These are phyloP conservation scores for Pseudoscleropodium purum DNA, from an alignment of 225 moss, liverwort and hornwort genomes.

Conservation along the genomic window DNA sequence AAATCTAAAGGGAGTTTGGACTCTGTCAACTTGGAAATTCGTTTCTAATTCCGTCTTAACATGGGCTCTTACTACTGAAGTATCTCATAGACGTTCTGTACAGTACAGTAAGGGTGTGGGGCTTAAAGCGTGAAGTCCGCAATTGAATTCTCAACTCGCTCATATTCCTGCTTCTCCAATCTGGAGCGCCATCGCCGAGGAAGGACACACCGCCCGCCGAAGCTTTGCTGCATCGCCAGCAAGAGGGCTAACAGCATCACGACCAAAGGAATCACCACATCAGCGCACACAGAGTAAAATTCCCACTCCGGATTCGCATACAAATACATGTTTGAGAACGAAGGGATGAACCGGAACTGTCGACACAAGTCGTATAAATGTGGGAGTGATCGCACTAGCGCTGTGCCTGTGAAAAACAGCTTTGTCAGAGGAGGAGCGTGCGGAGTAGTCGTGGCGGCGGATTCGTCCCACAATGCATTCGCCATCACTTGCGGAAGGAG, in stretches of 20 bases:
- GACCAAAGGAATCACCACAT: constrained; percentile 9
- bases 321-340: neutral
- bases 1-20: neutral
- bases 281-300: constrained; percentile 24
- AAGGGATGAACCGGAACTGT: constrained; percentile 5
- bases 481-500: constrained; percentile 34
- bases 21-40: neutral
- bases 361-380: constrained; percentile 32
- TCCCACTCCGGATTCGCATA: constrained; percentile 42
- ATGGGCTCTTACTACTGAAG: neutral
- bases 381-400: constrained; percentile 11
- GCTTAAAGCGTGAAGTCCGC: neutral
- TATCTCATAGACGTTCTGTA: neutral
- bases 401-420: constrained; percentile 25
- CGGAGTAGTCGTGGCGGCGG: neutral
- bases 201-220: constrained; percentile 20
- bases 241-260: constrained; percentile 8
- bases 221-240: constrained; percentile 24
- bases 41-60: neutral
- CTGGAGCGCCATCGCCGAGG: constrained; percentile 11
- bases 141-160: neutral
- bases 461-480: constrained; percentile 28
- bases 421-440: constrained; percentile 10
- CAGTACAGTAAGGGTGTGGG: neutral
- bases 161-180: constrained; percentile 1